phyloP scores from a whole-genome alignment of 495 filamentous ascomycete species.

The Xanthoparmelia taractica region DNA sequence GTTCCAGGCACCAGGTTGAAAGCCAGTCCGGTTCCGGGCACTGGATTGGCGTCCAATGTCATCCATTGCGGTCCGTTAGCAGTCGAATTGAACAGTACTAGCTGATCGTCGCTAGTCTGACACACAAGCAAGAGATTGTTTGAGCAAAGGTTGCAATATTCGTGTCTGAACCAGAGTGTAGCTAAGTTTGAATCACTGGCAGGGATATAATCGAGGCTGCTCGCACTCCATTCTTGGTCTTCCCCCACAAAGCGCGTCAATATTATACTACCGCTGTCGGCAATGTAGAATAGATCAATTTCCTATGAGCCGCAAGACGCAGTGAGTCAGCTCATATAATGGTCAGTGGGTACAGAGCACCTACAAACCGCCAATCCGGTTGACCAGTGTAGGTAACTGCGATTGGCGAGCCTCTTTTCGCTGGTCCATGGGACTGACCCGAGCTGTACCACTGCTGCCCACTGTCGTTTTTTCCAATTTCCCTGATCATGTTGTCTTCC shows the following conservation, averaged over 20 bases:
- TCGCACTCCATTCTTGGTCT: background rate
- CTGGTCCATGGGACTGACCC: background rate
- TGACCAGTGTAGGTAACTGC: background rate
- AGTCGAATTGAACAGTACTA: background rate
- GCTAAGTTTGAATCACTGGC: background rate
- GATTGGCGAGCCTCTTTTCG: background rate
- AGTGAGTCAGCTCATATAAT: background rate
- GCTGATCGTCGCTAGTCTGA: background rate
- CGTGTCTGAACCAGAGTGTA: background rate
- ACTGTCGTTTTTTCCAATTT: background rate
- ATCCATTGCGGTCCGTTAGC: background rate
- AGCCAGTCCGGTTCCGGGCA: background rate
- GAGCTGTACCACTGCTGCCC: background rate
- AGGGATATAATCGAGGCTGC: background rate
- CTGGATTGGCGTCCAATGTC: background rate
- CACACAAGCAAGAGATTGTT: background rate
- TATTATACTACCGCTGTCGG: background rate
- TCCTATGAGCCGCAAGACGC: background rate
- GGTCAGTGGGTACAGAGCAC: background rate
- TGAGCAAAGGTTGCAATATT: background rate
- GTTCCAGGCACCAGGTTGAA: background rate
- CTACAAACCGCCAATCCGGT: background rate
- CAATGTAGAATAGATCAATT: background rate
- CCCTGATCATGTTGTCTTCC: slow-evolving; percentile 1
- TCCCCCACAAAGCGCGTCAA: background rate